Percentiles rank a stretch among this genome's conserved stretches.
Conservation (phyloP, 208 protist genomes). For the Trypanosoma theileri region DNA sequence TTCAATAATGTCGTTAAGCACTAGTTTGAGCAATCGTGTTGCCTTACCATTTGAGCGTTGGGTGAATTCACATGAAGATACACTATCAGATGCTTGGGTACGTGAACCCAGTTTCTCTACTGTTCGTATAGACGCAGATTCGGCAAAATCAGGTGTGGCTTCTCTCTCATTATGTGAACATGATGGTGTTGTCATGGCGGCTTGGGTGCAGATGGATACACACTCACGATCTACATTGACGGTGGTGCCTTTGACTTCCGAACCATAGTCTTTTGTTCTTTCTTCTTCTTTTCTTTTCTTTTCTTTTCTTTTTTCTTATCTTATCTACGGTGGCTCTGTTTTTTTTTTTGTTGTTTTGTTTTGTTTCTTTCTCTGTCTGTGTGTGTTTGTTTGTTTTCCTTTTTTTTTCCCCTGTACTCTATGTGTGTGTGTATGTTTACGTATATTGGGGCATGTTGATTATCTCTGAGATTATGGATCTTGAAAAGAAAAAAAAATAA, state of each 20-base stretch:
- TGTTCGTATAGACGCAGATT: conserved; percentile 22
- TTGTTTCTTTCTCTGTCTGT: conserved; percentile 13
- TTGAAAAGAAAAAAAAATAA: no score
- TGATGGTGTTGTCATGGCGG: conserved; percentile 23
- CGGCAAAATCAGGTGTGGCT: conserved; percentile 21
- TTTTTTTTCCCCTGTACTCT: conserved; percentile 5
- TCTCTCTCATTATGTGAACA: conserved; percentile 44
- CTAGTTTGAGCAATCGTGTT: conserved; percentile 13
- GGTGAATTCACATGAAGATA: conserved; percentile 23
- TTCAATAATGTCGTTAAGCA: not conserved
- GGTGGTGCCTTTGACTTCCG: conserved; percentile 27
- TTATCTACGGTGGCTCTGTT: conserved; percentile 9
- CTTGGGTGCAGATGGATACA: conserved; percentile 19
- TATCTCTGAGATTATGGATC: no score
- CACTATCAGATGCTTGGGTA: conserved; percentile 21
- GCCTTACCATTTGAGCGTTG: conserved; percentile 37
- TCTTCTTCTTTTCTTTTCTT: conserved; percentile 25
- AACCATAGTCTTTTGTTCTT: conserved; percentile 19
- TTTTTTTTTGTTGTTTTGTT: conserved; percentile 21
- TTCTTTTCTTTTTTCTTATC: conserved; percentile 5
- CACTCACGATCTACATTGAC: conserved; percentile 11
- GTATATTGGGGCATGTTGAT: no score
- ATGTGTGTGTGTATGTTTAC: no score
- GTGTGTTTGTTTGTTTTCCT: conserved; percentile 14
- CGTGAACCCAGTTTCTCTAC: conserved; percentile 27